Evolutionary conservation across 2,329 filamentous ascomycete species (phyloP), one percentile per base, ranked within the genome.

Genomic region (Pezicula carpinea): DNA sequence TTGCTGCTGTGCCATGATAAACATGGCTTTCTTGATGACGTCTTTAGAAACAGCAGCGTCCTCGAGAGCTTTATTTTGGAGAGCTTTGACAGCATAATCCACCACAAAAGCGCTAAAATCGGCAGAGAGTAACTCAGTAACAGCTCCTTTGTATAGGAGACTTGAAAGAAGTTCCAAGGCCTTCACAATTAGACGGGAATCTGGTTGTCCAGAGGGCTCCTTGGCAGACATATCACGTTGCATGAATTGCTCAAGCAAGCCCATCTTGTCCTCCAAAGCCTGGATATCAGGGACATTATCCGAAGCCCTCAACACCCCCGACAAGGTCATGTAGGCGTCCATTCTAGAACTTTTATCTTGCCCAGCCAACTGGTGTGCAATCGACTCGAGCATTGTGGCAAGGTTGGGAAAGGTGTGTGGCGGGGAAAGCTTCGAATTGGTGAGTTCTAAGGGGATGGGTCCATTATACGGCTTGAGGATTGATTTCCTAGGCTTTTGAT

Each of bases 261-360:
- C 76, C 74, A 96, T 85, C 65, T 93, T 95, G 43, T 80, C 79
- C 48, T 82, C 77, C 46, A 95, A 72, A 10, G 83, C 82, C 47
- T 85, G 79, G 31, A 81, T 72, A 55, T 93, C 85, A 0, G 90
- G 90, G 13, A 95, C 70, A 55, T 88, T 87, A 52, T 91, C 88
- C 48, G 92, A 96, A 5, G 85, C 79, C 63, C 89, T 87, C 57
- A 96, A 72, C 4, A 85, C 83, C 29, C 82, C 78, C 26, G 85
- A 80, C 38, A 99, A 73, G 59, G 86, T 86, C 63, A 84, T 82
- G 61, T 99, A 97, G 41, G 91, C 89, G 68, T 99, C 93, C 26
- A 93, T 68, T 55, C 85, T 85, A 11, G 81, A 83, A 48, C 82
- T 78, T 44, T 85, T 76, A 55, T 90, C 86, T 23, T 81, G 73